A percentile compares a stretch with the other conserved stretches of the same genome.
These are phyloP conservation scores for Seminavis robusta DNA, from an alignment of 108 stramenopile species.

Conservation along the genomic window DNA sequence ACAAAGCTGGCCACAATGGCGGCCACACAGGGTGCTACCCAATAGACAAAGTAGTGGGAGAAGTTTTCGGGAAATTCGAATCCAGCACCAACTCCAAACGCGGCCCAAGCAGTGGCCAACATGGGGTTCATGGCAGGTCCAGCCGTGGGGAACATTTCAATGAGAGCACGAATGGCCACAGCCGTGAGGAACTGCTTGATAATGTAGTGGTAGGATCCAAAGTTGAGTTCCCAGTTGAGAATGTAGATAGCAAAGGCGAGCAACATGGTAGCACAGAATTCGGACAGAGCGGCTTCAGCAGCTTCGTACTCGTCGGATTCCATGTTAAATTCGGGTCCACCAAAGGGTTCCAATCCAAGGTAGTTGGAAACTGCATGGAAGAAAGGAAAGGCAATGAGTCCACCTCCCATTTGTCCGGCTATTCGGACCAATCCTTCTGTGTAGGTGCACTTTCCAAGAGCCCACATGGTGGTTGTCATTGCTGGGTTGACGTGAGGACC, in stretches of 20 bases:
- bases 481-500: slow-evolving; percentile 69
- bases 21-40: slow-evolving; percentile 65
- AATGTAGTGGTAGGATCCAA: slow-evolving; percentile 81
- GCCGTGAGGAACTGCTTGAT: slow-evolving; percentile 88
- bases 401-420: slow-evolving; percentile 77
- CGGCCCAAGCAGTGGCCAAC: slow-evolving; percentile 79
- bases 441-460: slow-evolving; percentile 72
- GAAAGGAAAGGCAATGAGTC: slow-evolving; percentile 80
- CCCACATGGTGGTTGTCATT: slow-evolving; percentile 69
- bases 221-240: slow-evolving; percentile 82
- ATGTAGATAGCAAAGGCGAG: slow-evolving; percentile 76
- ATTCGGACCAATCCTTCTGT: slow-evolving; percentile 77
- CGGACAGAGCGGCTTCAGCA: slow-evolving; percentile 59
- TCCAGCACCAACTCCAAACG: slow-evolving; percentile 51
- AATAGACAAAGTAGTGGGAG: slow-evolving; percentile 82
- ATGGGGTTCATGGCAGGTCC: slow-evolving; percentile 93
- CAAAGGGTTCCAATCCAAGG: slow-evolving; percentile 58
- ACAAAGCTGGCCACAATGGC: slow-evolving; percentile 60
- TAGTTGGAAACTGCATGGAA: slow-evolving; percentile 54
- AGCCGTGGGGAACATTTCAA: slow-evolving; percentile 74
- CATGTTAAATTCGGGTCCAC: slow-evolving; percentile 79
- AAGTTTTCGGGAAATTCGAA: slow-evolving; percentile 58
- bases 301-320: slow-evolving; percentile 45
- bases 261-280: slow-evolving; percentile 66
- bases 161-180: slow-evolving; percentile 77